Percentiles rank a stretch among this genome's conserved stretches.
Conservation (phyloP, 2,329 filamentous ascomycete species). For the Fonsecaea nubica region DNA sequence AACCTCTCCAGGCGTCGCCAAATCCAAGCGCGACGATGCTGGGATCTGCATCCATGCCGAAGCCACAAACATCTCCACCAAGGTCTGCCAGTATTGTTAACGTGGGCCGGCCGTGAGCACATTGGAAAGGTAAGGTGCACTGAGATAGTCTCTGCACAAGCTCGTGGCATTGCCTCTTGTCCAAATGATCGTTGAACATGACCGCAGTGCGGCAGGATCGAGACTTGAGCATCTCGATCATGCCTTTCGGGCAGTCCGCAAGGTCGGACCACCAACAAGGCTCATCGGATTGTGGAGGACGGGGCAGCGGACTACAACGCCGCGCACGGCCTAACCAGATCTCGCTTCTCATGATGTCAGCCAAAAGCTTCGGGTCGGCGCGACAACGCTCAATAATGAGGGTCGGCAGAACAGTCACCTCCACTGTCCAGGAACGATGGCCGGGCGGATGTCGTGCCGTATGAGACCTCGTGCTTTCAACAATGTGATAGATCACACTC, state of each 20-base stretch:
- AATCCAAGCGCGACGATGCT: slow-evolving; percentile 25
- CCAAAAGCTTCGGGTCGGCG: slow-evolving; percentile 71
- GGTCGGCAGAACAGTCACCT: slow-evolving; percentile 68
- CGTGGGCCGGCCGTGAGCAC: slow-evolving; percentile 58
- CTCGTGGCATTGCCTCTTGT: slow-evolving; percentile 47
- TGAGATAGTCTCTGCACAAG: slow-evolving; percentile 48
- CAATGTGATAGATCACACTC: slow-evolving; percentile 68
- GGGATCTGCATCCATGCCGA: not conserved
- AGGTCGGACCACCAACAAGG: slow-evolving; percentile 50
- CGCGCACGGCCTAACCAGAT: slow-evolving; percentile 65
- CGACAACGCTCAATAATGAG: slow-evolving; percentile 78
- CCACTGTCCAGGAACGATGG: slow-evolving; percentile 45
- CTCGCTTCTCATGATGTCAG: slow-evolving; percentile 76
- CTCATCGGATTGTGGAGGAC: not conserved
- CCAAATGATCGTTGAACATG: slow-evolving; percentile 58
- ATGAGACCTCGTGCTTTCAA: slow-evolving; percentile 41
- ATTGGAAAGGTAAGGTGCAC: slow-evolving; percentile 58
- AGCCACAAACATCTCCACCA: slow-evolving; percentile 14
- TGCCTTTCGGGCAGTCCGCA: slow-evolving; percentile 72
- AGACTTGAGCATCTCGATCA: slow-evolving; percentile 68
- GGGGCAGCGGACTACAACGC: not conserved
- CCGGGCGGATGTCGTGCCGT: slow-evolving; percentile 6
- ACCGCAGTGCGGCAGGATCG: slow-evolving; percentile 57
- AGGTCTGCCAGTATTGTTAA: slow-evolving; percentile 54
- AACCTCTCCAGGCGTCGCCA: slow-evolving; percentile 26